Conservation (phyloP, 352 stramenopile species). For the Vaucheria bursata region DNA sequence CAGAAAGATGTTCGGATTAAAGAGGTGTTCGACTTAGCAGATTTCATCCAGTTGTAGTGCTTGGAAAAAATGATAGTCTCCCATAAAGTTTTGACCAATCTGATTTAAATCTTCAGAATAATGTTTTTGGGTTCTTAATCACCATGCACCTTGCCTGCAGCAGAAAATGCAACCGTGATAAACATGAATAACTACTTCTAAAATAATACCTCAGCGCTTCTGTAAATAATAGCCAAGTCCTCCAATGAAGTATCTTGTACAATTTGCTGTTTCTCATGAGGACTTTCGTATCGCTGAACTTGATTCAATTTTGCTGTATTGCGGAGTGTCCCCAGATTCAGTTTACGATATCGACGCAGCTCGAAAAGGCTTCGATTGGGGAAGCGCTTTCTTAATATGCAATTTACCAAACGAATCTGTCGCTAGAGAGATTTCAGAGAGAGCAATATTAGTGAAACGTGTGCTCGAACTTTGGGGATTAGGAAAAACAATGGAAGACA, state of each 20-base stretch:
- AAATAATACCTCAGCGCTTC: not conserved
- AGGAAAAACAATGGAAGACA: slow-evolving; percentile 19
- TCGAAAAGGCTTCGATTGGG: not conserved
- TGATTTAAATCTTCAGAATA: no score
- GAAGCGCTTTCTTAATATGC: slow-evolving; percentile 28
- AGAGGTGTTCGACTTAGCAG: no score
- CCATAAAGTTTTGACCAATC: no score
- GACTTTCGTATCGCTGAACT: slow-evolving; percentile 34
- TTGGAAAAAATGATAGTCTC: no score
- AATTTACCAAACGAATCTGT: slow-evolving; percentile 28
- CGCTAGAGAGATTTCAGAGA: slow-evolving; percentile 2
- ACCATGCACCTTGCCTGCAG: not conserved
- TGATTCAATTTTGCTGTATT: slow-evolving; percentile 24
- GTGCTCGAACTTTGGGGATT: slow-evolving; percentile 42
- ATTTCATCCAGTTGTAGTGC: no score
- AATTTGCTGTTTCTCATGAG: slow-evolving; percentile 36
- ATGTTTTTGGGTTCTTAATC: not conserved
- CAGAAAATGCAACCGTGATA: not conserved
- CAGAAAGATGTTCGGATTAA: no score
- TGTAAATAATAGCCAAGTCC: not conserved
- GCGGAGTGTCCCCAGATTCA: slow-evolving; percentile 13
- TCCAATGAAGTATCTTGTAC: slow-evolving; percentile 40
- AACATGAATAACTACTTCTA: not conserved
- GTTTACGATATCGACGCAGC: slow-evolving; percentile 32
- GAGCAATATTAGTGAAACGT: slow-evolving; percentile 38